Evolutionary conservation across 768 basidiomycete genomes (phyloP).

Genomic region (Amanita rubescens): DNA sequence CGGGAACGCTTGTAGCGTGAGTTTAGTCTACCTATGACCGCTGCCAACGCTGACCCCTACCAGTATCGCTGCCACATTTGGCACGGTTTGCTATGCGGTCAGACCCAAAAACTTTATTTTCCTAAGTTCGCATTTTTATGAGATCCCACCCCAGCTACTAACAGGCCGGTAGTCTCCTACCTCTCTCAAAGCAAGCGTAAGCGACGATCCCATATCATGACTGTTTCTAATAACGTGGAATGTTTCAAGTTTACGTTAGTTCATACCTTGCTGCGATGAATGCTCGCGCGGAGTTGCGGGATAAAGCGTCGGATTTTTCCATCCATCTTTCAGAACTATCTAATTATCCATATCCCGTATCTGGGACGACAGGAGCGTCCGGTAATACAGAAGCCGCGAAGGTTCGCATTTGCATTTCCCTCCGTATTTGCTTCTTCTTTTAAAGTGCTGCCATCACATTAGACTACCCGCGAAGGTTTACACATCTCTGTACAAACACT

Average conservation of each 20-base stretch:
- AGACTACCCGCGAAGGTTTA: neutral
- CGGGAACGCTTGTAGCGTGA: conserved; percentile 39
- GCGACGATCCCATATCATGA: conserved; percentile 10
- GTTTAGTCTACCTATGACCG: conserved; percentile 13
- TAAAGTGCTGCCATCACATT: no score
- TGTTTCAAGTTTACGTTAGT: conserved; percentile 43
- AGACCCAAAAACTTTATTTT: conserved; percentile 55
- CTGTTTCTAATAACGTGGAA: neutral
- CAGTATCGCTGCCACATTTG: conserved; percentile 40
- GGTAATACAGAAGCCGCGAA: conserved; percentile 12
- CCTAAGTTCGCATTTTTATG: conserved; percentile 25
- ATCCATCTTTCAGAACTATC: conserved; percentile 38
- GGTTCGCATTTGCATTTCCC: conserved; percentile 8
- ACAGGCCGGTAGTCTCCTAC: conserved; percentile 31
- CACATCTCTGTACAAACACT: conserved; percentile 17
- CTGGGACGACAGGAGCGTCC: conserved; percentile 10
- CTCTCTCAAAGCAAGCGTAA: conserved; percentile 47
- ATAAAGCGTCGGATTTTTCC: conserved; percentile 28
- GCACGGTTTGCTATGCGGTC: conserved; percentile 36
- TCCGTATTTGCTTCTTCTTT: no score
- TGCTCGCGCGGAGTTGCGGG: conserved; percentile 34
- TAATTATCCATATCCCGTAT: conserved; percentile 6
- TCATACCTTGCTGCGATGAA: conserved; percentile 51
- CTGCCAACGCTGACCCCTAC: neutral
- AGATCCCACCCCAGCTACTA: neutral